phyloP scores from a whole-genome alignment of 176 grass and related monocot species.

The Eragrostis curvula region DNA sequence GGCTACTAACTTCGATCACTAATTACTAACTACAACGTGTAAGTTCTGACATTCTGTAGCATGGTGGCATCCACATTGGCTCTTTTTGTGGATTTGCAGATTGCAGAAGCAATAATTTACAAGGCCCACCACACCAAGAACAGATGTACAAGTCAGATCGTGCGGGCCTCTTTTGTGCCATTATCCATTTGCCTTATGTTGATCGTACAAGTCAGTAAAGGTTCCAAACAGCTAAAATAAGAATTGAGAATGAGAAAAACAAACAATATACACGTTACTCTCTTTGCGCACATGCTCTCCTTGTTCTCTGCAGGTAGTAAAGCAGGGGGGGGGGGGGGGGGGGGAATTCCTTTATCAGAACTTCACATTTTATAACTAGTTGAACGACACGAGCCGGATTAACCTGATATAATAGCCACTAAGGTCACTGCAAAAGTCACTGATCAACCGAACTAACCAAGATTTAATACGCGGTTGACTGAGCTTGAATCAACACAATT shows the following conservation, averaged over 20 bases:
- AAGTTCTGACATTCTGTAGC: conserved; percentile 33
- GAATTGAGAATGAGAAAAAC: not conserved
- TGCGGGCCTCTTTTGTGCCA: conserved; percentile 30
- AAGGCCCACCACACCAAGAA: conserved; percentile 5
- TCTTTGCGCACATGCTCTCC: not conserved
- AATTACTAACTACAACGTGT: not conserved
- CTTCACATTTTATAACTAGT: not conserved
- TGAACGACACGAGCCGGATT: not conserved
- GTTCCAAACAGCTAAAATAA: conserved; percentile 4
- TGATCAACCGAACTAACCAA: not conserved
- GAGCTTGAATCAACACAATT: not conserved
- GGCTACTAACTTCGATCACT: not conserved
- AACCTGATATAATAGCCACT: conserved; percentile 5
- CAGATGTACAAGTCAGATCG: conserved; percentile 30
- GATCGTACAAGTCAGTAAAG: not conserved
- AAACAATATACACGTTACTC: not conserved
- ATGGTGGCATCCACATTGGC: conserved; percentile 16
- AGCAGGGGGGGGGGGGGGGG: too few species aligned
- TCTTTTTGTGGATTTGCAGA: conserved; percentile 9
- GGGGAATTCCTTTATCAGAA: not conserved
- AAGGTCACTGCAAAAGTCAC: not conserved
- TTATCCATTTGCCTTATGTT: conserved; percentile 17
- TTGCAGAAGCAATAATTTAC: conserved; percentile 39
- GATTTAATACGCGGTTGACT: not conserved
- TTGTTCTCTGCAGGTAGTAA: conserved; percentile 13